A percentile compares a stretch with the other conserved stretches of the same genome.
Evolutionary conservation across 306 rosid species (phyloP).

Genomic region (Citrullus colocynthis): DNA sequence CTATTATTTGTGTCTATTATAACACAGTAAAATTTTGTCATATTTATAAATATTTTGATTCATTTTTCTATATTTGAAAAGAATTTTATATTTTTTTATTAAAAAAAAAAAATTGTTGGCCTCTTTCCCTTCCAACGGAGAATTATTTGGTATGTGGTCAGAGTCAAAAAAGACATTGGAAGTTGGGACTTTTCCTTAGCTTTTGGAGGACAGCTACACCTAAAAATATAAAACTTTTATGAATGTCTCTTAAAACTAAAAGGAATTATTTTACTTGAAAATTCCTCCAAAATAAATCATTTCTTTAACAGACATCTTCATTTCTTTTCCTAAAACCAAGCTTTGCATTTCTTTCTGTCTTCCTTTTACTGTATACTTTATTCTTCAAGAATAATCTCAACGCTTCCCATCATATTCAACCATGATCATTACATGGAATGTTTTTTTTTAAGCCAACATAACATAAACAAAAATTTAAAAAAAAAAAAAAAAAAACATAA

Average conservation of each 20-base stretch:
- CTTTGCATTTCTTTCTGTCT: not conserved
- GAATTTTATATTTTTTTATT: too few species aligned
- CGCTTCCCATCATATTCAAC: not conserved
- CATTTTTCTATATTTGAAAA: too few species aligned
- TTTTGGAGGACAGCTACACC: conserved; percentile 5
- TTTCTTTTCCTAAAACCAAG: not conserved
- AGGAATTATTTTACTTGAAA: too few species aligned
- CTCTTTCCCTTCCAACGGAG: not conserved
- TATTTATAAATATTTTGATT: too few species aligned
- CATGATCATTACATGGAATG: too few species aligned
- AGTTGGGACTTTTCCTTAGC: not conserved
- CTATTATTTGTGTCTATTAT: too few species aligned
- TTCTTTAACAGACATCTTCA: not conserved
- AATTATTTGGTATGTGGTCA: not conserved
- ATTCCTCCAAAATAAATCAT: not conserved
- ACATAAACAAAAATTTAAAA: too few species aligned
- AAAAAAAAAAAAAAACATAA: too few species aligned
- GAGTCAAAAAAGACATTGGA: not conserved
- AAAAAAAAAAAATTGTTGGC: not conserved
- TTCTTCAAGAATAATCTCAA: not conserved
- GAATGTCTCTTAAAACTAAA: not conserved
- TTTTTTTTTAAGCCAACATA: too few species aligned
- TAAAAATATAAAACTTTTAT: not conserved
- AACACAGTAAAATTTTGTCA: too few species aligned
- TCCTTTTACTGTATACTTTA: not conserved